Base-by-base conservation (phyloP, 768 basidiomycete genomes). In the Boletales sp. region DNA sequence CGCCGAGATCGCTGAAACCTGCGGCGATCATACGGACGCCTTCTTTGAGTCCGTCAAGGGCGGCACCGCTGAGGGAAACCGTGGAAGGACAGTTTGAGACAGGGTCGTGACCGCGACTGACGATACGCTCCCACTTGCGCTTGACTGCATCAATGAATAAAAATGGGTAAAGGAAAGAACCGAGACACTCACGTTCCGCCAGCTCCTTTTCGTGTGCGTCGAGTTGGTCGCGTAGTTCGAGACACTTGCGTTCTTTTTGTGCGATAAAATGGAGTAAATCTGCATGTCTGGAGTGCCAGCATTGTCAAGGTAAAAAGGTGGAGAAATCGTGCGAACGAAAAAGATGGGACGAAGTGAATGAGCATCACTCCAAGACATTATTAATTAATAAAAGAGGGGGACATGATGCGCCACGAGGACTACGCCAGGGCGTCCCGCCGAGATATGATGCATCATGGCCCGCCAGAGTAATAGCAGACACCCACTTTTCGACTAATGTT, bases 201-300 rank as follows among this genome's bases (percentile, higher is more conserved):
- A 92, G 74, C 60, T 91, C 90, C 3, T 75, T 76, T 69, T 93
- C 90, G 56, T 91, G 87, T 13, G 69, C 61, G 8, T 77, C 75
- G 2, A 93, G 80, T 56, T 89, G 87, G 5, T 84, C 80, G 15
- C 88, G 82, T 39, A 92, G 74, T 50, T 93, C 90, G 36, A 92
- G 78, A 57, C 87, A 90, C 64, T 83, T 86, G 0, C 86, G 80
- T 64, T 92, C 90, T 56, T 92, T 91, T 68, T 90, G 88, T 0
- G 90, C 90, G 44, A 93, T 93, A 51, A 86, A 85, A 30, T 79
- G 85, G n/a, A 92, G 71, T 2, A 93, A 70, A 48, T 91, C 89
- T 7, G 84, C 81, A 58, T 93, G 87, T 60, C 90, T 92, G 54
- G 30, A 15, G 25, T 28, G 25, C 25, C 25, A 7, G 15, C 36